phyloP scores from a whole-genome alignment of 2,329 filamentous ascomycete genomes.

The Apiospora arundinis region DNA sequence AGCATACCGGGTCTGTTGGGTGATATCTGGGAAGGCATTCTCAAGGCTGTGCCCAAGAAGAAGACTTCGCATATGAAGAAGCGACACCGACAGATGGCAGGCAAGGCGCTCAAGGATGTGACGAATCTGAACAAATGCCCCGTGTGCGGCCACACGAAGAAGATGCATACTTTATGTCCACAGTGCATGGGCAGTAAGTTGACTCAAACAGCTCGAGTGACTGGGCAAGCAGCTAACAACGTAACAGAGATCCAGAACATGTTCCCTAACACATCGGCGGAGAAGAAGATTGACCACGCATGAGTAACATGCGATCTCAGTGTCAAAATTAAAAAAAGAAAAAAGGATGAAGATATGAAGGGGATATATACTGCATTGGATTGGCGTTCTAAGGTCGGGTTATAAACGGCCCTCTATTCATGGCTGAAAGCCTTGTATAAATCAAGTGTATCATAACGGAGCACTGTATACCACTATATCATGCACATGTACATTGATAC shows the following conservation, averaged over 20 bases:
- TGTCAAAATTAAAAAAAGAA: neutral
- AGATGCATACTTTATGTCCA: constrained; percentile 86
- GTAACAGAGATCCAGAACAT: constrained; percentile 53
- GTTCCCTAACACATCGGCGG: constrained; percentile 45
- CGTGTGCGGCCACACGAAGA: constrained; percentile 85
- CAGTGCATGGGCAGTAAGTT: constrained; percentile 82
- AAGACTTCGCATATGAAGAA: constrained; percentile 98
- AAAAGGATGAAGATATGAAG: neutral
- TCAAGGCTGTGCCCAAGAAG: constrained; percentile 96
- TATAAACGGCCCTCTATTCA: neutral
- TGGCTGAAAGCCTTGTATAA: constrained; percentile 1
- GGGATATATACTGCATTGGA: constrained; percentile 24
- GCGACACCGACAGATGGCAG: constrained; percentile 90
- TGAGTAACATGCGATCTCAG: neutral
- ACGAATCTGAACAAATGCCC: constrained; percentile 88
- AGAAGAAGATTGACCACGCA: constrained; percentile 22
- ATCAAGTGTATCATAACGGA: constrained; percentile 1
- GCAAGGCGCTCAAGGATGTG: constrained; percentile 92
- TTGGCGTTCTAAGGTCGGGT: constrained; percentile 34
- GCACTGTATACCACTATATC: constrained; percentile 15
- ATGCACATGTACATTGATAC: neutral
- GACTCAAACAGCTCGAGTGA: neutral
- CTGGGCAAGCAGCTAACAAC: neutral
- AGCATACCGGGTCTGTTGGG: constrained; percentile 73
- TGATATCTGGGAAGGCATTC: constrained; percentile 90